Conservation (phyloP, 352 stramenopile species). For the Thalassiosira livingstoniorum region DNA sequence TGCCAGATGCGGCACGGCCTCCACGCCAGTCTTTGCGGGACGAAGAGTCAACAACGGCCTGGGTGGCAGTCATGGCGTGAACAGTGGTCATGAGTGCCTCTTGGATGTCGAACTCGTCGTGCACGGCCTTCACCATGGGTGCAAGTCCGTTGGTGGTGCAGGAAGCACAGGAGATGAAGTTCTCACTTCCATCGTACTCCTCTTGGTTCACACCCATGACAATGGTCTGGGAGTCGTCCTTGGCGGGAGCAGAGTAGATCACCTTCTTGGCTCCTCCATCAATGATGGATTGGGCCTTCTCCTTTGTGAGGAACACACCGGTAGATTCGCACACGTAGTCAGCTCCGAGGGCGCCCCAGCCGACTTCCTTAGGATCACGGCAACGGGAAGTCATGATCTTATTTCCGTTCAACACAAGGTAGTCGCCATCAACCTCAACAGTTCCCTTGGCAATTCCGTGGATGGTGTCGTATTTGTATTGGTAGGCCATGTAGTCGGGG, state of each 20-base stretch:
- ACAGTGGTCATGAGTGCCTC: conserved; percentile 99
- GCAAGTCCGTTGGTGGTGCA: conserved; percentile 99
- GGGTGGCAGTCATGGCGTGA: conserved; percentile 97
- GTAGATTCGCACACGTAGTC: conserved; percentile 96
- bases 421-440: conserved; percentile 88
- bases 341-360: conserved; percentile 90
- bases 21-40: conserved; percentile 99
- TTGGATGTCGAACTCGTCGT: conserved; percentile 98
- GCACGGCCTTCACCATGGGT: conserved; percentile 97
- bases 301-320: conserved; percentile 89
- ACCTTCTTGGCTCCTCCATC: conserved; percentile 94
- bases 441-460: conserved; percentile 91
- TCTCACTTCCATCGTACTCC: conserved; percentile 92
- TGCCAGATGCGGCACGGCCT: conserved; percentile 95
- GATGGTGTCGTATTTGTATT: conserved; percentile 97
- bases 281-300: conserved; percentile 89
- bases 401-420: conserved; percentile 86
- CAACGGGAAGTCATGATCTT: conserved; percentile 91
- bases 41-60: conserved; percentile 97
- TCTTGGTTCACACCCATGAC: conserved; percentile 98
- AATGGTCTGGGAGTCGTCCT: conserved; percentile 97
- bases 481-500: conserved; percentile 96
- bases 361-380: conserved; percentile 92
- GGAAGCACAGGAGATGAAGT: conserved; percentile 98
- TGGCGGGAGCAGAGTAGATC: conserved; percentile 96